A percentile compares a stretch with the other conserved stretches of the same genome.
These are phyloP conservation scores for Stemphylium vesicarium DNA, from an alignment of 2,329 filamentous ascomycete genomes.

Conservation along the genomic window DNA sequence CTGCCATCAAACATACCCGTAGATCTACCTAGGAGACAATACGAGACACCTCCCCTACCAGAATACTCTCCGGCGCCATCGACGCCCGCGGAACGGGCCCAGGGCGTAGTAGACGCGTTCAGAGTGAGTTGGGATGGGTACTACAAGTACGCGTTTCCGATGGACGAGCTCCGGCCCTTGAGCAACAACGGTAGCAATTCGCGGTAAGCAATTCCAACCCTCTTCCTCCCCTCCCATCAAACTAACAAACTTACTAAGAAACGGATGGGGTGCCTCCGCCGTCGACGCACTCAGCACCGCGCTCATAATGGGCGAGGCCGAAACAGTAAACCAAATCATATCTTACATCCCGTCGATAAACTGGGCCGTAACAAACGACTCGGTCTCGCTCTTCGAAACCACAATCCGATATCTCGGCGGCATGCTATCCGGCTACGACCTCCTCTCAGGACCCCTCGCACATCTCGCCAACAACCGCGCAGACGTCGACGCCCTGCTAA, in stretches of 20 bases:
- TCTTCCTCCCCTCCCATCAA: neutral
- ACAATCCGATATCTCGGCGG: slow-evolving; percentile 88
- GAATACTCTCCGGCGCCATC: slow-evolving; percentile 9
- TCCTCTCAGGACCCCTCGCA: slow-evolving; percentile 71
- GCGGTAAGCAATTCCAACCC: slow-evolving; percentile 59
- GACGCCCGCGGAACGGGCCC: slow-evolving; percentile 29
- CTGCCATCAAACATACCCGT: slow-evolving; percentile 20
- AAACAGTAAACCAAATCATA: slow-evolving; percentile 74
- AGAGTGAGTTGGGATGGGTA: slow-evolving; percentile 58
- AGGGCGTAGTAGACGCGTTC: slow-evolving; percentile 45
- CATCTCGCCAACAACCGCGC: slow-evolving; percentile 55
- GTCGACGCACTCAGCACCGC: slow-evolving; percentile 83
- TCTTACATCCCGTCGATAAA: slow-evolving; percentile 73
- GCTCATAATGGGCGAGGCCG: slow-evolving; percentile 72
- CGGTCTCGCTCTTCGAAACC: slow-evolving; percentile 84
- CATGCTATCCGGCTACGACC: slow-evolving; percentile 75
- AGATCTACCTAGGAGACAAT: slow-evolving; percentile 19
- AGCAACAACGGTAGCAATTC: slow-evolving; percentile 71
- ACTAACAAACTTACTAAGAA: too few species aligned
- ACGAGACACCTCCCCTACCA: slow-evolving; percentile 10
- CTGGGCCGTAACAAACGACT: slow-evolving; percentile 64
- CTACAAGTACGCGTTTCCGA: slow-evolving; percentile 74
- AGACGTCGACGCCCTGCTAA: slow-evolving; percentile 66
- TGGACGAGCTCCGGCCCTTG: slow-evolving; percentile 76
- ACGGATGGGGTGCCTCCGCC: slow-evolving; percentile 84